Conservation (phyloP, 179 eudicot species). For the Silene coronaria region DNA sequence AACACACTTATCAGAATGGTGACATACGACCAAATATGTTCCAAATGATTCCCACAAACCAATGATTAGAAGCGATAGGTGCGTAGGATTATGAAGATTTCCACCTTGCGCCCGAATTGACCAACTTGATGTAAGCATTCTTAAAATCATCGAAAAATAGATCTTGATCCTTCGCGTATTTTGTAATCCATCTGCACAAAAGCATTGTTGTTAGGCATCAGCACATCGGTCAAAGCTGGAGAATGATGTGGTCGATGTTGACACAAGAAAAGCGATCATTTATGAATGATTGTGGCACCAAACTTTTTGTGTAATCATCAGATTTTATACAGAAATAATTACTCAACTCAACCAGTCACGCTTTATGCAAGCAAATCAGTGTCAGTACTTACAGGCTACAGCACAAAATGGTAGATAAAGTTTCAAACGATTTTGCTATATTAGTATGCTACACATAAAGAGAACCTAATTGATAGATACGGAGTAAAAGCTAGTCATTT, state of each 20-base stretch:
- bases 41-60: not conserved
- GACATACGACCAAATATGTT: conserved; percentile 16
- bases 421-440: not conserved
- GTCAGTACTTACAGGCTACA: not conserved
- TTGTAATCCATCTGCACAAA: conserved; percentile 67
- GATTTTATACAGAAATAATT: not conserved
- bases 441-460: conserved; percentile 1
- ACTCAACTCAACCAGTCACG: too few species aligned
- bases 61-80: conserved; percentile 11
- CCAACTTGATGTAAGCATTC: conserved; percentile 80
- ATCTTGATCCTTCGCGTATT: conserved; percentile 62
- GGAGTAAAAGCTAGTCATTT: not conserved
- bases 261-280: conserved; percentile 4
- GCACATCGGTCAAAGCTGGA: not conserved
- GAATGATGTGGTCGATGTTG: not conserved
- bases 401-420: not conserved
- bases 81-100: conserved; percentile 27
- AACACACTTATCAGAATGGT: conserved; percentile 16
- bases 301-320: not conserved
- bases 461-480: not conserved
- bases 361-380: not conserved
- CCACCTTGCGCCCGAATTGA: conserved; percentile 83
- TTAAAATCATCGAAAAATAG: conserved; percentile 73
- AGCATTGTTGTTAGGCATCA: not conserved
- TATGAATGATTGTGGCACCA: not conserved